Evolutionary conservation across 495 filamentous ascomycete genomes (phyloP).

Genomic region (Lasiosphaeria miniovina): DNA sequence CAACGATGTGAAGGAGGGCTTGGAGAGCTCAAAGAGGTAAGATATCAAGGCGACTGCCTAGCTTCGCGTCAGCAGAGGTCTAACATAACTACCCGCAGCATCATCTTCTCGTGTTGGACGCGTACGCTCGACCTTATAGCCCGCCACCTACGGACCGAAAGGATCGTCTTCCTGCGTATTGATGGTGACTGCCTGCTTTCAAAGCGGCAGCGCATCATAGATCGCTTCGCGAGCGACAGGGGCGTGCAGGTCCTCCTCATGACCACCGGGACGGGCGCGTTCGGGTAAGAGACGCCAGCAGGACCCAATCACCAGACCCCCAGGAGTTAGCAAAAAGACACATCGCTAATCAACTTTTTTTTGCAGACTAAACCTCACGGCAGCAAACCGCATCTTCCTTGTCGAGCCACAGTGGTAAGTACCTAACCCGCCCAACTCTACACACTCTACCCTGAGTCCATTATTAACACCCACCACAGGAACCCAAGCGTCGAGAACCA

Average conservation of each 20-base stretch:
- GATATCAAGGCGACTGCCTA: not conserved
- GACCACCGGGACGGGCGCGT: conserved; percentile 50
- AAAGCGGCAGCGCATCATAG: conserved; percentile 30
- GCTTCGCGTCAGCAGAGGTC: not conserved
- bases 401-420: conserved; percentile 46
- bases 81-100: conserved; percentile 25
- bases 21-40: conserved; percentile 11
- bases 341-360: too few species aligned
- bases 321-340: not conserved
- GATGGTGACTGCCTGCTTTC: conserved; percentile 31
- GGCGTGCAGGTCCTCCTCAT: conserved; percentile 43
- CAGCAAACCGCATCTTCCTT: conserved; percentile 46
- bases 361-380: conserved; percentile 46
- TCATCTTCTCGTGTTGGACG: conserved; percentile 55
- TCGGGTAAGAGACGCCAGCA: conserved; percentile 37
- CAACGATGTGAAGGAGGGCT: conserved; percentile 10
- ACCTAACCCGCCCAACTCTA: conserved; percentile 30
- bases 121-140: conserved; percentile 40
- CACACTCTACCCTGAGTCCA: not conserved
- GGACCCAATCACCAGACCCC: not conserved
- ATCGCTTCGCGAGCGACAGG: conserved; percentile 10
- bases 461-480: conserved; percentile 27
- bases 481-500: conserved; percentile 54
- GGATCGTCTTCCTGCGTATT: conserved; percentile 26
- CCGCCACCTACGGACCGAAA: conserved; percentile 15